These are phyloP conservation scores for Geotrichum phurueaensis DNA, from an alignment of 1,139 yeast genomes.

Conservation along the genomic window DNA sequence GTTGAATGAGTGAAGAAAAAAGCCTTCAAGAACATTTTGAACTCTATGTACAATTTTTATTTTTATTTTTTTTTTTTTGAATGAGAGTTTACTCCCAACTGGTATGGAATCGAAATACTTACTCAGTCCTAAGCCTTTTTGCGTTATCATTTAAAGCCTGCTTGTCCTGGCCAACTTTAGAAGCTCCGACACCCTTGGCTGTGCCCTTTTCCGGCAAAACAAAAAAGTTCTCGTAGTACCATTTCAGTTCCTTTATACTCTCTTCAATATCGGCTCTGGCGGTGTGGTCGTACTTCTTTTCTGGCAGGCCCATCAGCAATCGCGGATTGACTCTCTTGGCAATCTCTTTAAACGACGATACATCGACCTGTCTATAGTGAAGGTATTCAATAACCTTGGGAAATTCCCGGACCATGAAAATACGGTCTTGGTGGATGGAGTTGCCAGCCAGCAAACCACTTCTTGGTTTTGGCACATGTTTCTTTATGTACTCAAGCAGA, in stretches of 20 bases:
- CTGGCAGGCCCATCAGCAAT: conserved; percentile 53
- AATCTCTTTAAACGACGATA: conserved; percentile 73
- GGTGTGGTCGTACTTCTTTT: conserved; percentile 66
- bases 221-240: conserved; percentile 63
- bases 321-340: conserved; percentile 70
- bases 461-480: conserved; percentile 47
- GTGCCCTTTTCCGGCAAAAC: conserved; percentile 18
- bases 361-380: conserved; percentile 84
- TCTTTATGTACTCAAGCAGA: conserved; percentile 54
- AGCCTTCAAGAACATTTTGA: too few species aligned
- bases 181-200: not conserved
- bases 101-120: not conserved
- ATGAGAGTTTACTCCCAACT: not conserved
- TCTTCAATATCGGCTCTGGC: conserved; percentile 85
- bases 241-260: conserved; percentile 74
- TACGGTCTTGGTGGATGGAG: conserved; percentile 83
- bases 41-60: too few species aligned
- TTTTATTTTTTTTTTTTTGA: too few species aligned
- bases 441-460: conserved; percentile 81
- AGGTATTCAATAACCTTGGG: conserved; percentile 59
- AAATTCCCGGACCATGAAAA: conserved; percentile 77
- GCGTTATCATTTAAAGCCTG: not conserved
- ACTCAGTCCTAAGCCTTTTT: not conserved
- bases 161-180: not conserved
- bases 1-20: too few species aligned